Conservation (phyloP, 176 grass and related monocot genomes). For the Lolium perenne region DNA sequence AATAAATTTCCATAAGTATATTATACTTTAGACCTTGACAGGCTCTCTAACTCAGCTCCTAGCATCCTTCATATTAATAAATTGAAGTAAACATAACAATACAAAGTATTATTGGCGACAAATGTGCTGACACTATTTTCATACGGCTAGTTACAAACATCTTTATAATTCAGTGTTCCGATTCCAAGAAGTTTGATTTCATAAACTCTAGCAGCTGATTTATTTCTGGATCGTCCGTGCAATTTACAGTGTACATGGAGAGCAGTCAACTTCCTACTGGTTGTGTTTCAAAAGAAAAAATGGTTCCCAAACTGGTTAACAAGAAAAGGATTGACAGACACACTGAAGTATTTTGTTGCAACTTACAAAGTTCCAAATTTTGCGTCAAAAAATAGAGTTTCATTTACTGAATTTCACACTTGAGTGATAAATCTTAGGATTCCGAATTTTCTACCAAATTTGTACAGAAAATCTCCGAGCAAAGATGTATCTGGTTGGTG, state of each 20-base stretch:
- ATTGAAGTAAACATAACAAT: neutral
- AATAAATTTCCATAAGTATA: neutral
- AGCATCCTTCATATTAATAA: neutral
- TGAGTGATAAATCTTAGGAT: slow-evolving; percentile 22
- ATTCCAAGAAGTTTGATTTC: neutral
- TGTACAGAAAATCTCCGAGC: slow-evolving; percentile 51
- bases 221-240: neutral
- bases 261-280: neutral
- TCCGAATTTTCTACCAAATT: slow-evolving; percentile 45
- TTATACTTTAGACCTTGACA: neutral
- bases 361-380: slow-evolving; percentile 11
- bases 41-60: neutral
- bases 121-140: neutral
- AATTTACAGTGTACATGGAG: neutral
- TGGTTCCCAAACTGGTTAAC: neutral
- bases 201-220: neutral
- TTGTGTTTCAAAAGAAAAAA: neutral
- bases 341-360: slow-evolving; percentile 58
- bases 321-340: slow-evolving; percentile 63
- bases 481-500: slow-evolving; percentile 32
- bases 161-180: neutral
- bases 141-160: neutral
- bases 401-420: slow-evolving; percentile 26
- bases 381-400: neutral
- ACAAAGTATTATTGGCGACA: neutral